Evolutionary conservation across 1,139 yeast genomes (phyloP).

Genomic region (Pichia sp.): DNA sequence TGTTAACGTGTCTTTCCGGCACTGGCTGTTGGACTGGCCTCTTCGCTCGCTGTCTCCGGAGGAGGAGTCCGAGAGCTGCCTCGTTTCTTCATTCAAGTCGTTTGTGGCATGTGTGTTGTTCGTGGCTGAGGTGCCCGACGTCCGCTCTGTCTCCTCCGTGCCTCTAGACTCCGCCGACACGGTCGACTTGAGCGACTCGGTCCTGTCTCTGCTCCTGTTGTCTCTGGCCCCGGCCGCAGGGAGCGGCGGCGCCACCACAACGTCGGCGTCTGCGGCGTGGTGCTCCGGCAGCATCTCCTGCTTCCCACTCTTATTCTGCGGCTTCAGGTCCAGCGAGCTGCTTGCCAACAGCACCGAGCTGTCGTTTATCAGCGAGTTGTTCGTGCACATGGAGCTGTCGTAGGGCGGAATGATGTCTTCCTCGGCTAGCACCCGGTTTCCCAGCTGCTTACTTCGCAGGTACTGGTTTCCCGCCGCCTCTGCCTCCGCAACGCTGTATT

Average conservation of each 20-base stretch:
- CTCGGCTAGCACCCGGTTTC: background rate
- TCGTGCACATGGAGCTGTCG: conserved; percentile 5
- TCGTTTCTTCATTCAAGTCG: conserved; percentile 10
- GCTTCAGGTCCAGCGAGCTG: conserved; percentile 4
- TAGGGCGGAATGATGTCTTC: conserved; percentile 14
- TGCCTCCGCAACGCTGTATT: background rate
- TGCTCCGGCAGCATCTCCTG: background rate
- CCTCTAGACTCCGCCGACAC: background rate
- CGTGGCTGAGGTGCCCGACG: background rate
- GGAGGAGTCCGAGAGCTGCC: conserved; percentile 9
- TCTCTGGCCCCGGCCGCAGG: too few species aligned
- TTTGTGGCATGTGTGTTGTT: background rate
- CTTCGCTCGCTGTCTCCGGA: background rate
- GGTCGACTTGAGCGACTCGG: background rate
- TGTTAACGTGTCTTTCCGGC: background rate
- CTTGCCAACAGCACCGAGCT: background rate
- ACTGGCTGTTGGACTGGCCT: background rate
- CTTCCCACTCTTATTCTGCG: conserved; percentile 1
- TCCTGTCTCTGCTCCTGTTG: background rate
- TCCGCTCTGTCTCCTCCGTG: background rate
- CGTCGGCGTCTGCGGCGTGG: background rate
- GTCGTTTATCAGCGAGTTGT: conserved; percentile 8
- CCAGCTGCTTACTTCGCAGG: background rate
- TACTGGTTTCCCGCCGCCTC: background rate
- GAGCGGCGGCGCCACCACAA: background rate